Conservation (phyloP, 768 basidiomycete species). For the Mycena alexandri region DNA sequence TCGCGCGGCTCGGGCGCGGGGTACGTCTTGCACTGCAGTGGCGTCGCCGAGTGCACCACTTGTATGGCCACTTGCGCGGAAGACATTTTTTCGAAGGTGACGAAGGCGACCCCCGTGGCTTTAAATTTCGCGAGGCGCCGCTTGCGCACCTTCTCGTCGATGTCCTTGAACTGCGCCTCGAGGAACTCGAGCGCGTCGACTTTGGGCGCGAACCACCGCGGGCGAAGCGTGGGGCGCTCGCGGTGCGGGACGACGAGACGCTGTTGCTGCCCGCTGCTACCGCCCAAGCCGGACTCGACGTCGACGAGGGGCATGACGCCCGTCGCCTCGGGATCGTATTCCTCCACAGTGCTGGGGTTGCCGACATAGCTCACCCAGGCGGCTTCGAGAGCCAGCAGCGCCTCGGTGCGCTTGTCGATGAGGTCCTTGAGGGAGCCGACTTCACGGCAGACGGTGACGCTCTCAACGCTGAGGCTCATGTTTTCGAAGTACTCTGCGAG, state of each 20-base stretch:
- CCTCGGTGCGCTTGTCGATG: slow-evolving; percentile 84
- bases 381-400: slow-evolving; percentile 81
- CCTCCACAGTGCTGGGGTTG: slow-evolving; percentile 89
- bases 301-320: slow-evolving; percentile 59
- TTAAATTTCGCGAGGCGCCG: slow-evolving; percentile 79
- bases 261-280: slow-evolving; percentile 57
- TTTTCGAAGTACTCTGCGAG: slow-evolving; percentile 95
- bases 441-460: slow-evolving; percentile 89
- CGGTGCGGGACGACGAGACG: slow-evolving; percentile 82
- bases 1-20: slow-evolving; percentile 95
- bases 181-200: slow-evolving; percentile 94
- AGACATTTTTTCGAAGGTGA: slow-evolving; percentile 97
- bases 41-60: slow-evolving; percentile 79
- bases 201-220: slow-evolving; percentile 78
- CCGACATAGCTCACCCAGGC: slow-evolving; percentile 95
- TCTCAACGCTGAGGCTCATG: slow-evolving; percentile 90
- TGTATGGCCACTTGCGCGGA: slow-evolving; percentile 89
- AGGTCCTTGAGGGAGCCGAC: slow-evolving; percentile 79
- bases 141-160: slow-evolving; percentile 86
- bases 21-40: slow-evolving; percentile 74
- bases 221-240: slow-evolving; percentile 80
- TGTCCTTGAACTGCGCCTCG: slow-evolving; percentile 81
- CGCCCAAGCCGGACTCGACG: slow-evolving; percentile 63
- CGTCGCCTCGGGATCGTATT: slow-evolving; percentile 81
- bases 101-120: slow-evolving; percentile 89